Percentiles rank a stretch among this genome's conserved stretches.
Conservation (phyloP, 352 stramenopile species). For the Phytopythium cucurbitacearum region DNA sequence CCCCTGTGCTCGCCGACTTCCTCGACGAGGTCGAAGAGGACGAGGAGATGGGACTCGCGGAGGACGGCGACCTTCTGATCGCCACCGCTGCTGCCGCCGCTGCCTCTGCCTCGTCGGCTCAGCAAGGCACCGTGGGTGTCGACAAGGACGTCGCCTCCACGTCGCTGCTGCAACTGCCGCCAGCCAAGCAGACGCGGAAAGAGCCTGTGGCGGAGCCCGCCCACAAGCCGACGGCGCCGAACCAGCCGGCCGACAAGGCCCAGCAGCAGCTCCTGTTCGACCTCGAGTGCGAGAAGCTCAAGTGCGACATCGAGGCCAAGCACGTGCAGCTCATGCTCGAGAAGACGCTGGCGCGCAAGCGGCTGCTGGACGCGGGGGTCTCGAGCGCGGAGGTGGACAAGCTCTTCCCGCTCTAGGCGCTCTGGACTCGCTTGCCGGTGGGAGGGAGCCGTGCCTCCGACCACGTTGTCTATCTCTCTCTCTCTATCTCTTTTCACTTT, state of each 20-base stretch:
- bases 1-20: conserved; percentile 23
- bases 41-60: conserved; percentile 1
- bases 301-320: conserved; percentile 43
- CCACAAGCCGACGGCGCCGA: neutral
- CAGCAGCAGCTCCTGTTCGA: conserved; percentile 40
- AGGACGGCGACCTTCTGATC: conserved; percentile 5
- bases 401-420: conserved; percentile 32
- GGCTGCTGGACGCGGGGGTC: conserved; percentile 42
- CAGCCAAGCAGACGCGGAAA: neutral
- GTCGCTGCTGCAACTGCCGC: conserved; percentile 1
- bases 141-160: neutral
- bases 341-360: conserved; percentile 44
- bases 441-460: too few relatives aligned
- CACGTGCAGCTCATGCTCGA: conserved; percentile 45
- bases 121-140: neutral
- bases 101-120: neutral
- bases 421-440: neutral
- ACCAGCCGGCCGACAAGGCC: conserved; percentile 21
- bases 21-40: conserved; percentile 16
- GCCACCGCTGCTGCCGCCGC: neutral
- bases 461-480: neutral
- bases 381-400: conserved; percentile 31
- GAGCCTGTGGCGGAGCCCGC: neutral
- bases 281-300: conserved; percentile 41
- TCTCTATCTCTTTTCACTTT: conserved; percentile 1